Percentiles rank a stretch among this genome's conserved stretches.
Conservation (phyloP, 2,329 filamentous ascomycete species). For the Fusarium sp. region DNA sequence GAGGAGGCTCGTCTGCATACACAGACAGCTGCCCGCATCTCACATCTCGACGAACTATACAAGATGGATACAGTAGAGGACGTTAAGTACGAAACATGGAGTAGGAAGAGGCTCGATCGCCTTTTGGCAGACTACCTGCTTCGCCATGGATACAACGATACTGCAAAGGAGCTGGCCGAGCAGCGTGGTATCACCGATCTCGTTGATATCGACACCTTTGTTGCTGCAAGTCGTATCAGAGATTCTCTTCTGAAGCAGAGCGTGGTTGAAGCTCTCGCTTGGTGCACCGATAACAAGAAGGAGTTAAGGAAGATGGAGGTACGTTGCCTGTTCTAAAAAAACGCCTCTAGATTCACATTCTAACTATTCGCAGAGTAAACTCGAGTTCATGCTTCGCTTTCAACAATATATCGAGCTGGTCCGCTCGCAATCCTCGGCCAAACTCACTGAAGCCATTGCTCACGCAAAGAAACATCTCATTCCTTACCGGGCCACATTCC, state of each 20-base stretch:
- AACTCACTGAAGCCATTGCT: conserved; percentile 78
- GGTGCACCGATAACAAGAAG: conserved; percentile 95
- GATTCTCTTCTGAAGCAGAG: conserved; percentile 75
- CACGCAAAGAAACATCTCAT: conserved; percentile 87
- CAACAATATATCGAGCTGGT: conserved; percentile 97
- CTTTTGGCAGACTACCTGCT: conserved; percentile 93
- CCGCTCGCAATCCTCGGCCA: conserved; percentile 69
- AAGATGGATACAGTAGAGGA: conserved; percentile 84
- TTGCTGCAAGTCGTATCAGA: conserved; percentile 81
- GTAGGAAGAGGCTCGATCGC: conserved; percentile 80
- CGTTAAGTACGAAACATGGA: conserved; percentile 94
- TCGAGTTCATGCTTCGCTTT: conserved; percentile 92
- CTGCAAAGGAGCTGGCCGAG: conserved; percentile 76
- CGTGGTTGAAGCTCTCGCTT: conserved; percentile 82
- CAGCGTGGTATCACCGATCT: conserved; percentile 82
- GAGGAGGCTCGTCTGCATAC: conserved; percentile 82
- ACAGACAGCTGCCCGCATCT: conserved; percentile 79
- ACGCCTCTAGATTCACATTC: neutral
- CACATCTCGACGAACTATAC: conserved; percentile 84
- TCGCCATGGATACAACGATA: conserved; percentile 82
- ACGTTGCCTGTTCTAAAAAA: conserved; percentile 42
- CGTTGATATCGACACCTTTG: conserved; percentile 90
- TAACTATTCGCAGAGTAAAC: conserved; percentile 68
- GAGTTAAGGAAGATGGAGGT: conserved; percentile 88
- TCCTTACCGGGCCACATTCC: conserved; percentile 74